Evolutionary conservation across 768 basidiomycete species (phyloP), one percentile per base, ranked within the genome.

Genomic region (Rhizopogon vinicolor): DNA sequence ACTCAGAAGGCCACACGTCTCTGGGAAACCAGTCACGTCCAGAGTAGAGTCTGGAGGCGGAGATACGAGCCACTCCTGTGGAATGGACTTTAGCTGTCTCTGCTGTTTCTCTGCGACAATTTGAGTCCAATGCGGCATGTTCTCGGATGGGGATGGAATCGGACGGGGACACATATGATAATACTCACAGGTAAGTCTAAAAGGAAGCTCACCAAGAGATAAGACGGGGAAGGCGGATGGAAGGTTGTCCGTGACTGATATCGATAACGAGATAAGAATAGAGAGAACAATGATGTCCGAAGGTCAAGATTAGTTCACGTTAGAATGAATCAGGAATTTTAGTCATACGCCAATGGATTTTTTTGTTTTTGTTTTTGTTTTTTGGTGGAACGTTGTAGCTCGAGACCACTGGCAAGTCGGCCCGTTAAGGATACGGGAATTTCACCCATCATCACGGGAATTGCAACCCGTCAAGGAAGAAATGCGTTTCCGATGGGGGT

Each of bases 11-110:
- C 84, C 84, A 61, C 78, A 82, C 8, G 71, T 68, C 56, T 72
- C 72, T 7, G 88, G 86, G 41, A 88, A 68, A 44, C 71, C 65
- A 4, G 74, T 72, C 37, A 90, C 83, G 61, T 85, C 76, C 48
- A 78, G 74, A 7, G 73, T 67, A 13, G 74, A 68, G 16, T 73
- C 65, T 2, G 79, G 62, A 16, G 83, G 84, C 43, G 73, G 62
- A 6, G 64, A 57, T 45, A 86, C 70, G 37, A 81, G 59, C 89
- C 88, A 92, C 52, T 83, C 82, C 54, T 75, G 70, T 0, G 89
- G 89, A 29, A 90, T 84, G 1, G 76, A 67, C 3, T 75, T 78
- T 19, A 71, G 66, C 63, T 87, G 87, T 35, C 72, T 69, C 13
- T 52, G 63, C 60, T 75, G 78, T 68, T 87, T 87, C 51, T 81